A percentile compares a stretch with the other conserved stretches of the same genome.
Conservation (phyloP, 768 basidiomycete species). For the Kwoniella dejecticola region DNA sequence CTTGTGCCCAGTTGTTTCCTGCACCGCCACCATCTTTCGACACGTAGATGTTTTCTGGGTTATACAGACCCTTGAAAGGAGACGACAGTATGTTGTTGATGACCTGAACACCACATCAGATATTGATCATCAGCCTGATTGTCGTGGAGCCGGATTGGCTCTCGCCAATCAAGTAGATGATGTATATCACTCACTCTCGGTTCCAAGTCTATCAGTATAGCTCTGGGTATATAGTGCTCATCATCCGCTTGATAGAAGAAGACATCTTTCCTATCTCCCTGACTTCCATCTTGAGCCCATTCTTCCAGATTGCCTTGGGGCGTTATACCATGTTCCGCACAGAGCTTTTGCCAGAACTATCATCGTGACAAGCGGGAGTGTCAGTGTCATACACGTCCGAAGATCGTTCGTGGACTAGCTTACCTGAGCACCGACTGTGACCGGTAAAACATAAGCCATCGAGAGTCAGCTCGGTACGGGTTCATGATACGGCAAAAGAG, state of each 20-base stretch:
- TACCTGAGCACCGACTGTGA: constrained; percentile 78
- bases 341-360: constrained; percentile 94
- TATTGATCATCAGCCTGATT: not conserved
- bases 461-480: not conserved
- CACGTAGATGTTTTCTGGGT: constrained; percentile 95
- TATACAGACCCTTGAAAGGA: constrained; percentile 84
- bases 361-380: not conserved
- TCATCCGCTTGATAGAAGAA: constrained; percentile 99
- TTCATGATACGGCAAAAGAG: too few relatives aligned
- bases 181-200: constrained; percentile 69
- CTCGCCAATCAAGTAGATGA: too few relatives aligned
- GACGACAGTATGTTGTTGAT: constrained; percentile 92
- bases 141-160: too few relatives aligned
- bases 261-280: constrained; percentile 87
- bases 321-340: constrained; percentile 97
- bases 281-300: constrained; percentile 88
- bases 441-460: not conserved
- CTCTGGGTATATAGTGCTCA: constrained; percentile 96
- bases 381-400: not conserved
- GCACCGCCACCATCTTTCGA: constrained; percentile 98
- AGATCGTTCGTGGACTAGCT: too few relatives aligned
- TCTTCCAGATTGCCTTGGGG: constrained; percentile 94
- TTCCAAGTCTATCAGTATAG: constrained; percentile 89
- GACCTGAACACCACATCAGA: constrained; percentile 63
- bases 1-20: constrained; percentile 98